Evolutionary conservation across 108 stramenopile genomes (phyloP), one percentile per base, ranked within the genome.

Genomic region (Cyclotella cryptica): DNA sequence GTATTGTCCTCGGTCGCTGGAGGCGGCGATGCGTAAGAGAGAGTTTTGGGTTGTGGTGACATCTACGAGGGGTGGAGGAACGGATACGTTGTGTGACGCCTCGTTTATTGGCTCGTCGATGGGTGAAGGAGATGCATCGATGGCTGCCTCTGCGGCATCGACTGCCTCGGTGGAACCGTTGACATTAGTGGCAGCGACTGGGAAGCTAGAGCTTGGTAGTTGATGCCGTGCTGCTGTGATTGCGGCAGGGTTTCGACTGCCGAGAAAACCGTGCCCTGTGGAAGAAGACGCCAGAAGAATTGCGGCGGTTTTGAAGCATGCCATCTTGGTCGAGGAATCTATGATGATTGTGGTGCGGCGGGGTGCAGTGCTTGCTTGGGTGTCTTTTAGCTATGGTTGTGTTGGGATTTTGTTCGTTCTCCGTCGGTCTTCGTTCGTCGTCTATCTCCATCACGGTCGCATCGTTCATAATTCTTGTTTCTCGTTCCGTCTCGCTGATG

Each of bases 1-100:
- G 66, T 85, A 87, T 71, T 92, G 91, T 2, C 93, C 93, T 54
- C 93, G 81, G 67, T 90, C 88, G 17, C 89, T 88, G 52, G 80
- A 81, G 0, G 93, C 87, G 21, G 84, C 91, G 18, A 91, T 75
- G 15, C 64, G 68, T 26, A 86, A 55, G 19, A 88, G 52, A 0
- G 74, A 72, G 54, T 83, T 83, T 43, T 76, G 81, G n/a, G 51
- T 61, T 2, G 29, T 30, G 3, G 35, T 35, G 12, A 61, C 12
- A 61, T 61, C 35, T 30, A 61, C 2, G 14, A 21, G 5, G 1
- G 55, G 24, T 24, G 60, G 35, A 39, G 60, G 13, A 35, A 35
- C 6, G 35, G 6, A 5, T 6, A 5, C 35, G 2, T 35, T 6
- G 35, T 6, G 35, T 39, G 60, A 35, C 1, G 14, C 60, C 11